Percentiles rank a stretch among this genome's conserved stretches.
Evolutionary conservation across 495 filamentous ascomycete genomes (phyloP).

Genomic region (Penicillium nucicola): DNA sequence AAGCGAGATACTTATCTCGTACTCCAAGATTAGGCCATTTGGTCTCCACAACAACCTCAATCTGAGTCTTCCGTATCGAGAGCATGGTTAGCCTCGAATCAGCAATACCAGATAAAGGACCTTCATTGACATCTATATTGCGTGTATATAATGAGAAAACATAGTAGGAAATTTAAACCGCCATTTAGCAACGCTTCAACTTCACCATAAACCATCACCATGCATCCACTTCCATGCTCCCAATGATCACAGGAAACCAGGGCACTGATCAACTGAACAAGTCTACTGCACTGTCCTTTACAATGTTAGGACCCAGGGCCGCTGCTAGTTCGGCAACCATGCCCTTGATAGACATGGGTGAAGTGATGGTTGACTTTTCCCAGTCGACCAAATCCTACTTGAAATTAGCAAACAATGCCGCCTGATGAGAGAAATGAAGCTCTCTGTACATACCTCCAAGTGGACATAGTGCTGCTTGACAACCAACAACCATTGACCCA

Average conservation of each 20-base stretch:
- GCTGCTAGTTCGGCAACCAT: conserved; percentile 75
- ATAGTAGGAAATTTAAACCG: too few species aligned
- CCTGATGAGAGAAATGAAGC: not conserved
- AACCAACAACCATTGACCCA: conserved; percentile 56
- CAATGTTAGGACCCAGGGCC: conserved; percentile 65
- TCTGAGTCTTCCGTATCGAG: too few species aligned
- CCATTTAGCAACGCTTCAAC: too few species aligned
- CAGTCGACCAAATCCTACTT: conserved; percentile 61
- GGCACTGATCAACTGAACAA: conserved; percentile 30
- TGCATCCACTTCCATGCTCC: too few species aligned
- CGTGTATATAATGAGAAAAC: too few species aligned
- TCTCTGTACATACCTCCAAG: conserved; percentile 42
- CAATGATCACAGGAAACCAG: too few species aligned
- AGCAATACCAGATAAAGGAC: not conserved
- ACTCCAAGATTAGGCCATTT: not conserved
- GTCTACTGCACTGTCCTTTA: conserved; percentile 48
- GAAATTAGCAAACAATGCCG: conserved; percentile 13
- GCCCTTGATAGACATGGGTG: conserved; percentile 56
- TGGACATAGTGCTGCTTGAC: conserved; percentile 40
- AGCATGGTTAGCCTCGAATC: too few species aligned
- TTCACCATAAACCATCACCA: too few species aligned
- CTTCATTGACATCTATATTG: too few species aligned
- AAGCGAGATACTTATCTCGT: not conserved
- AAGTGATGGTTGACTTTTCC: conserved; percentile 54
- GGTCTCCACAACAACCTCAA: not conserved